Base-by-base conservation (phyloP, 768 basidiomycete species). In the Phallus indusiatus region DNA sequence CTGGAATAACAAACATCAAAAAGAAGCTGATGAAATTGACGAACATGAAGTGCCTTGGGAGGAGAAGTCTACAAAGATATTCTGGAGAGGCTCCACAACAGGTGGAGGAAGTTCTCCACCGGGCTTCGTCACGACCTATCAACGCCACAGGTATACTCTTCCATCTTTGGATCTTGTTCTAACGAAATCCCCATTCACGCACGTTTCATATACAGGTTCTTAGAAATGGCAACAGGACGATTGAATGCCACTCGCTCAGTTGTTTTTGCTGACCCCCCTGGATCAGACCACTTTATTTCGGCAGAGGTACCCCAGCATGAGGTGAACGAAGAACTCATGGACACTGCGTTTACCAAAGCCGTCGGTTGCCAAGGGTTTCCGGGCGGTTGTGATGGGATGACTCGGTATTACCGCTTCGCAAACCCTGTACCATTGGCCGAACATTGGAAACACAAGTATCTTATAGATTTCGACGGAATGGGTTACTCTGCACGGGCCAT, bases 31-130 rank as follows among this genome's bases (percentile, higher is more conserved):
- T 36, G 84, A 83, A 8, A 79, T 88, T 1, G 95, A 97, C 64
- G 77, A 83, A 57, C 88, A 92, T 85, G 94, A 97, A 66, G 75
- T 71, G 0, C 81, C 89, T 0, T 99, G 95, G 95, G 86, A 90
- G 56, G 73, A 85, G 62, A 98, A 98, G 74, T 73, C 76, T n/a
- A 81, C 91, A 68, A 82, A 81, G 67, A 81, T 98, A 47, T 94
- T 94, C 70, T 99, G 95, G 92, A 76, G 96, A 51, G 96, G 96
- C 11, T 91, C 94, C 1, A 95, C 92, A 0, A 98, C 95, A 0
- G 96, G 96, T 59, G 94, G 94, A 1, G 94, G 94, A 34, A 89
- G 80, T 62, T 86, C 85, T 47, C 94, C 94, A 1, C 82, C 84
- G 0, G 93, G 94, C 0, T 95, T 90, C 67, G 74, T 90, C 2